These are phyloP conservation scores for Mycosphaerelloides madeirae DNA, from an alignment of 2,329 filamentous ascomycete genomes.

Conservation along the genomic window DNA sequence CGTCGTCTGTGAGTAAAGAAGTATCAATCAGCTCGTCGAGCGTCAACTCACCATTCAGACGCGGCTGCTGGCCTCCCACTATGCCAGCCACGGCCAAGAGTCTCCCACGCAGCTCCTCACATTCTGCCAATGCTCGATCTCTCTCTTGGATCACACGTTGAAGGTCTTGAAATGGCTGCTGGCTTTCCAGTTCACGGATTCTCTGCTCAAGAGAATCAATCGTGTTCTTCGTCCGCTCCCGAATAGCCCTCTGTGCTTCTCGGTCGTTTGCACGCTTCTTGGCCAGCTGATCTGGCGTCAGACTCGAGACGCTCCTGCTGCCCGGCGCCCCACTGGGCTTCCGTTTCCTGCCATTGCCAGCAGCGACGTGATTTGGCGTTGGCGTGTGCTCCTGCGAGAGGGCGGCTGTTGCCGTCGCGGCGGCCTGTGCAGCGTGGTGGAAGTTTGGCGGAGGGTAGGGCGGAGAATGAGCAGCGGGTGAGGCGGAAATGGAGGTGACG, in stretches of 20 bases:
- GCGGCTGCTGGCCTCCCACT: constrained; percentile 19
- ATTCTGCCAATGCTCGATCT: constrained; percentile 71
- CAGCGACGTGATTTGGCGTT: constrained; percentile 15
- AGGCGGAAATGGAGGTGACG: neutral
- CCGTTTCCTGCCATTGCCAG: constrained; percentile 29
- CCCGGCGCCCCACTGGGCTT: constrained; percentile 34
- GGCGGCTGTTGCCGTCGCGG: constrained; percentile 33
- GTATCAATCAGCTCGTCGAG: constrained; percentile 25
- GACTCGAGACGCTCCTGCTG: constrained; percentile 71
- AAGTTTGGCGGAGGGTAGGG: neutral
- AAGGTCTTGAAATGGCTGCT: constrained; percentile 79
- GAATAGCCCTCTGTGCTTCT: constrained; percentile 78
- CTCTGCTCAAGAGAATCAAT: constrained; percentile 69
- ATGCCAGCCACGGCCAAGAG: constrained; percentile 40
- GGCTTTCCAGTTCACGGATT: constrained; percentile 70
- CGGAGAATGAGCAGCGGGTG: neutral
- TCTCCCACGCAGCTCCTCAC: constrained; percentile 68
- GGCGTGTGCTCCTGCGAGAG: constrained; percentile 15
- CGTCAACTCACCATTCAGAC: constrained; percentile 29
- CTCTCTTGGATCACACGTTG: constrained; percentile 65
- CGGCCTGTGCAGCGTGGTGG: constrained; percentile 15
- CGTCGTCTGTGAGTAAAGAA: constrained; percentile 24
- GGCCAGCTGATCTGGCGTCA: constrained; percentile 82
- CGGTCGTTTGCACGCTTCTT: constrained; percentile 89
- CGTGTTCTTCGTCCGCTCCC: constrained; percentile 74